A percentile compares a stretch with the other conserved stretches of the same genome.
phyloP scores from a whole-genome alignment of 345 rosid species.

The Syzygium grande region DNA sequence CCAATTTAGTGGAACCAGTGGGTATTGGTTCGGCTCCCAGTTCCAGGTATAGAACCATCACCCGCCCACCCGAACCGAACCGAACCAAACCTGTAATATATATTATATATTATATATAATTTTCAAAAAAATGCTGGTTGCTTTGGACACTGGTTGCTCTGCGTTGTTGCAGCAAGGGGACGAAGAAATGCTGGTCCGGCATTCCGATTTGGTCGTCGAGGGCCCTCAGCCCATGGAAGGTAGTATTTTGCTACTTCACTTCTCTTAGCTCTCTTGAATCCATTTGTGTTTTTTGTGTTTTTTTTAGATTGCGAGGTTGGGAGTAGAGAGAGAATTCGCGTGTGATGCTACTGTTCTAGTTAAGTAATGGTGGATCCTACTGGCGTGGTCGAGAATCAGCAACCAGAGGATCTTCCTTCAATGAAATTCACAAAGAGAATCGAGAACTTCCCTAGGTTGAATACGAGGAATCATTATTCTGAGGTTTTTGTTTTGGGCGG shows the following conservation, averaged over 20 bases:
- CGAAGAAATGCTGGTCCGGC: conserved; percentile 95
- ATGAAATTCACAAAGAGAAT: conserved; percentile 75
- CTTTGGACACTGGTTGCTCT: not conserved
- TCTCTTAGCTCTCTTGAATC: not conserved
- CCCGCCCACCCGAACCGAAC: too few relatives aligned
- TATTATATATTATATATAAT: too few relatives aligned
- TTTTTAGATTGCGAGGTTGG: not conserved
- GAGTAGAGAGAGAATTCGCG: conserved; percentile 12
- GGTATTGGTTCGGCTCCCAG: too few relatives aligned
- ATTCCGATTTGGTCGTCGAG: conserved; percentile 60
- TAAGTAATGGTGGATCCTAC: conserved; percentile 30
- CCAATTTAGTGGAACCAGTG: too few relatives aligned
- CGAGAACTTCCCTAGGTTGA: conserved; percentile 61
- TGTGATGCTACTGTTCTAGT: conserved; percentile 3
- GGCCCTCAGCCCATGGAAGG: conserved; percentile 98
- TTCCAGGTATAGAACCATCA: too few relatives aligned
- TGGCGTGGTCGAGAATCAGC: conserved; percentile 54
- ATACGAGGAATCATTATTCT: conserved; percentile 76
- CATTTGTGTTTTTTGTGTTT: not conserved
- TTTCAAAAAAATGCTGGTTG: not conserved
- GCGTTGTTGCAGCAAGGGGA: conserved; percentile 58
- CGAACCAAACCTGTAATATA: not conserved
- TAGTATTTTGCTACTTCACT: not conserved
- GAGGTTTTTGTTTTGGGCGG: conserved; percentile 66
- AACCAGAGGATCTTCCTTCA: conserved; percentile 64